Evolutionary conservation across 2,329 filamentous ascomycete genomes (phyloP), one percentile per base, ranked within the genome.

Genomic region (Apiospora arundinis): DNA sequence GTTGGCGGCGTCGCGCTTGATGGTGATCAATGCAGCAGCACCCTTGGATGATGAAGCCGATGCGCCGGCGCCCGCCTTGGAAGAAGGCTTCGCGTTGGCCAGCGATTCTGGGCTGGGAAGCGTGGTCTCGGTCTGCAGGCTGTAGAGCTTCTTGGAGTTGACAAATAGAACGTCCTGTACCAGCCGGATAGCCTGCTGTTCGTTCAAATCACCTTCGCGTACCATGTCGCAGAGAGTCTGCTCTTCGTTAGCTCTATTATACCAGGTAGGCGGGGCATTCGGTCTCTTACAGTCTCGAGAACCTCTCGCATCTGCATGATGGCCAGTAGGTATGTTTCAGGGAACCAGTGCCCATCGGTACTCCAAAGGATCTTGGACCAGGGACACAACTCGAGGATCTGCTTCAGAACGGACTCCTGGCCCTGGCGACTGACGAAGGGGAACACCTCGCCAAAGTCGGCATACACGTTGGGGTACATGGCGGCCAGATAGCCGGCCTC

Each of bases 361-460:
- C 92, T 94, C 89, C 92, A 95, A 0, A 95, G 82, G 0, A 96
- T 85, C 82, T 95, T 95, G 69, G 89, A 90, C 70, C 89, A 90
- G 0, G 94, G 93, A 28, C 91, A 92, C 4, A 95, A 80, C 79
- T 97, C 94, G 11, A 97, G 81, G 1, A 93, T 89, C 77, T 96
- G 89, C 63, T 91, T 89, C 16, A 97, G 74, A 1, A 94, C 88
- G 0, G 85, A 84, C 75, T 92, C 90, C 79, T 97, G 93, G 0
- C 93, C 94, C 72, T 94, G 90, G 67, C 92, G 88, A 74, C 92
- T 95, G 48, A 96, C 81, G 81, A 91, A 91, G 0, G 93, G 93
- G 72, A 96, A 97, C 0, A 96, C 91, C 77, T 95, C 92, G 0
- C 94, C 93, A 70, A 97, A 89, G 77, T 97, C 94, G 16, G 94